phyloP scores from a whole-genome alignment of 352 stramenopile genomes.

The Globisporangium takayamanum region DNA sequence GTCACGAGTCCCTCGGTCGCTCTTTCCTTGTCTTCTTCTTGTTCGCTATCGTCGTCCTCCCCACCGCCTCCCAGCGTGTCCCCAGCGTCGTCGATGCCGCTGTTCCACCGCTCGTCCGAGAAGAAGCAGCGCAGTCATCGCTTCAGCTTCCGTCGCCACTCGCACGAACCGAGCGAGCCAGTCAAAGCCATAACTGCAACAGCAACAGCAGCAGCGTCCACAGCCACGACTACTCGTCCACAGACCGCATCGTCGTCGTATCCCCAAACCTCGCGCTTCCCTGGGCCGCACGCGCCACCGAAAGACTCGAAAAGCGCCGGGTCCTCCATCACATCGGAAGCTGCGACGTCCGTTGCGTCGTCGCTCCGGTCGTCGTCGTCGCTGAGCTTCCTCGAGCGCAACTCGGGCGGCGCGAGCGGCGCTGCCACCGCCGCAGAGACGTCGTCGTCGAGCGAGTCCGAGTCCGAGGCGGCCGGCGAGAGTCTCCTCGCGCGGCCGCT shows the following conservation, averaged over 20 bases:
- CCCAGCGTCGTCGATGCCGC: slow-evolving; percentile 30
- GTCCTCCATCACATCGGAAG: slow-evolving; percentile 20
- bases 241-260: slow-evolving; percentile 3
- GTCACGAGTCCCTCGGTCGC: no score
- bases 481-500: not conserved
- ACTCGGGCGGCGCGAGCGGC: slow-evolving; percentile 26
- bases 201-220: not conserved
- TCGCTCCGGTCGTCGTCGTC: slow-evolving; percentile 49
- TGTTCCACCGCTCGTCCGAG: slow-evolving; percentile 52
- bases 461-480: slow-evolving; percentile 5
- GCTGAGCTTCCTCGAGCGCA: slow-evolving; percentile 35
- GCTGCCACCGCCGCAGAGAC: slow-evolving; percentile 7
- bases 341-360: slow-evolving; percentile 37
- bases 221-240: not conserved
- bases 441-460: slow-evolving; percentile 13
- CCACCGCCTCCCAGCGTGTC: not conserved
- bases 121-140: slow-evolving; percentile 44
- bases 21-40: not conserved
- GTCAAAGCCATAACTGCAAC: slow-evolving; percentile 6
- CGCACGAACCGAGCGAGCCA: slow-evolving; percentile 18
- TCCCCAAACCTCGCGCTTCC: not conserved
- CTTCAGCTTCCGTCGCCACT: slow-evolving; percentile 70
- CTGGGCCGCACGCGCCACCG: not conserved
- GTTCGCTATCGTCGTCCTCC: not conserved
- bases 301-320: slow-evolving; percentile 2